Base-by-base conservation (phyloP, 805 yeast species). In the Zygoascus bituminiphila region DNA sequence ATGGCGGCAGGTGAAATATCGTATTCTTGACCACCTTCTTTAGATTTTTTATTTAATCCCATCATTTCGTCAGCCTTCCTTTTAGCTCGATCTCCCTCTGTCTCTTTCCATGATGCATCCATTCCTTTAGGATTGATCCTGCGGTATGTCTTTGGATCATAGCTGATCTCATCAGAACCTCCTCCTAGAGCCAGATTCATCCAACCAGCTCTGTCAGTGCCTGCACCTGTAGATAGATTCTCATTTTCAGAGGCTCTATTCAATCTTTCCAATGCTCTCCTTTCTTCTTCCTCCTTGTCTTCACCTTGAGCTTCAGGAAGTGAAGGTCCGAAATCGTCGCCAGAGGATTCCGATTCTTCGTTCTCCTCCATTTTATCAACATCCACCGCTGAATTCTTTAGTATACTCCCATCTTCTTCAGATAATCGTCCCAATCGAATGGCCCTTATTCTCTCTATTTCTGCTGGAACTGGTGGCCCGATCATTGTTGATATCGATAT, bases 301-400 rank as follows among this genome's bases (percentile, higher is more conserved):
- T 19, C n/a, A n/a, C n/a, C n/a, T 2, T 21, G 45, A 8, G 17
- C 40, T 2, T 19, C n/a, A 6, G 58, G 54, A 25, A 53, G 20
- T n/a, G 46, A 15, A 2, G 58, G 58, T 2, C 58, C 58, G 45
- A 51, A 53, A 21, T 41, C 53, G 12, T 51, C 56, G 21, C 49
- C 53, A 9, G 40, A 37, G 23, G 29, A 25, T 17, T 24, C 37
- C 12, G 49, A 19, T 15, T 40, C 44, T 2, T 15, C 31, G 5
- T 2, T 25, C 15, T 33, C 29, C 24, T 2, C n/a, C 2, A 12
- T 38, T 5, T 12, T 14, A 23, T 21, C 42, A 2, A 26, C 15
- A 5, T 9, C 22, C 7, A 25, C 25, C 7, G n/a, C 46, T 15
- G 24, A 15, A 35, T 14, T 14, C 15, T 35, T 26, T n/a, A 12